Base-by-base conservation (phyloP, 176 grass and related monocot species). In the Hsuehochloa calcarea region DNA sequence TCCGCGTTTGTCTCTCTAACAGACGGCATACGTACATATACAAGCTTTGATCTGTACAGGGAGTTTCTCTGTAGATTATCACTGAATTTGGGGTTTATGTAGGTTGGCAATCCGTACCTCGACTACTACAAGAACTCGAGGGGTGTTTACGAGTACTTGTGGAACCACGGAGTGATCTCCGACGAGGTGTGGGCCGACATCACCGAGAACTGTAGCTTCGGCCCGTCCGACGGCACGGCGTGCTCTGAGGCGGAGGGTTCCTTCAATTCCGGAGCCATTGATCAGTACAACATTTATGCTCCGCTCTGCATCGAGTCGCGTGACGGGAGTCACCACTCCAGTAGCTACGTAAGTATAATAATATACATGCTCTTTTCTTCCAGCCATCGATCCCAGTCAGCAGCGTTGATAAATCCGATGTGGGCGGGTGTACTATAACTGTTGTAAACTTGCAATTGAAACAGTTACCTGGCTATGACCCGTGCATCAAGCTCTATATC, bases 101-200 rank as follows among this genome's bases (percentile, higher is more conserved):
- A 84, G 87, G 65, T 92, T 25, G 90, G 90, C 20, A 92, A 92
- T 25, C 82, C 90, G 13, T 71, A 27, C 37, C 58, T 92, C 0
- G 83, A 89, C 8, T 0, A 1, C 0, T 40, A 85, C 49, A 86
- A 68, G 17, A 87, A 87, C 63, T 1, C 7, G 0, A 89, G 29
- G 35, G 84, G 81, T 4, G 0, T 0, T 4, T 74, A 17, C 0
- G 84, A 87, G 83, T 92, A 62, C 67, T 0, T 92, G 23, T 89
- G 90, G 90, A 89, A 71, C 74, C 90, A 92, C 38, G 90, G 86
- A 16, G 76, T 89, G 68, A 79, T 92, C 19, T 89, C 90, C 6
- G 77, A 92, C 47, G 86, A 88, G 72, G 66, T 82, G 17, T 92
- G 74, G 82, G 17, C 34, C 7, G 1, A 74, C 2, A 92, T 92